Base-by-base conservation (phyloP, 768 basidiomycete species). In the Lepiota venenata region DNA sequence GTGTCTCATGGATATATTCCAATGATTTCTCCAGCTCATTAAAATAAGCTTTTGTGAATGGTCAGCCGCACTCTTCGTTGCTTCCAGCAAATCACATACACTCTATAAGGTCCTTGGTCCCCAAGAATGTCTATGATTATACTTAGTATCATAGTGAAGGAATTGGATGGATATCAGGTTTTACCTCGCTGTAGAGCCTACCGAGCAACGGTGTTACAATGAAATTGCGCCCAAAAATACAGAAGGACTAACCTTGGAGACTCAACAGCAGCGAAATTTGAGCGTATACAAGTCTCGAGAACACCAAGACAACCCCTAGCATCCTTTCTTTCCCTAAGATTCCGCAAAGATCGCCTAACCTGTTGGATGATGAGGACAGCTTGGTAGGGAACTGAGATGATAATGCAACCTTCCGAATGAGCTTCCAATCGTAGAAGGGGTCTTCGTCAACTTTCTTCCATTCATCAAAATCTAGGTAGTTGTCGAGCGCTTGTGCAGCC, bases 241-340 rank as follows among this genome's bases (percentile, higher is more conserved):
- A 48, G 20, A 20, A 32, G 35, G 39, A 54, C 25, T 53, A 56
- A 85, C 88, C 88, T 84, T 9, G 87, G 70, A 35, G 90, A 91
- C 71, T 97, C 95, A 3, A 91, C 84, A 0, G 91, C 97, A 12
- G 91, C 97, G 72, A 98, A 99, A 67, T 97, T 98, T 20, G 84
- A 81, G 50, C 94, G 79, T 41, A 98, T 80, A 60, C 92, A 97
- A 0, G 92, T 91, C 62, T 96, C 93, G 35, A 99, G 72, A 0
- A 98, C 90, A 3, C 92, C 94, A 41, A 96, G 79, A 45, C 95
- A 80, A 0, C 91, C 93, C 55, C 90, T 83, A 2, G 83, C 87
- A 65, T 99, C 95, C 32, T 85, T 84, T 60, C 80, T 84, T 58
- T 85, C 82, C 59, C 95, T 75, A 25, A 93, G 68, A 20, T 73